Evolutionary conservation across 805 yeast species (phyloP), one percentile per base, ranked within the genome.

Genomic region (Geotrichum ghanense): DNA sequence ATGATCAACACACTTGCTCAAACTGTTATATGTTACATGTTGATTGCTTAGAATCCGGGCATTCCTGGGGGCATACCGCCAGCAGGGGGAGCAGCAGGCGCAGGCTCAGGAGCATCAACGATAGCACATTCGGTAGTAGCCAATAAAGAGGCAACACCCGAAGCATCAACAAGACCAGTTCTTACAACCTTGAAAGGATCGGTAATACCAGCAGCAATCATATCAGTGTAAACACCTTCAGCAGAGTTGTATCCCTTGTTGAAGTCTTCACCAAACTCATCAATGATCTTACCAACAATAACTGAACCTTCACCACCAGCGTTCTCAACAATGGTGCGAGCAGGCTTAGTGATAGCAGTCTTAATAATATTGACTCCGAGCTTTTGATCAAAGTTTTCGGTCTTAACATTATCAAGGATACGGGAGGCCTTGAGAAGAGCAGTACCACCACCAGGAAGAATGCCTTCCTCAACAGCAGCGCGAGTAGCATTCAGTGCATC

Each of bases 111-210:
- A 54, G 94, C 95, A 58, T 84, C 96, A 50, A 88, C 95, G 61
- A 92, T 86, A 53, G 97, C 97, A 67, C 96, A 94, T 73, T 92
- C 98, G 53, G 98, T 90, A 50, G 97, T 90, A 54, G 97, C 97
- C 66, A 92, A 76, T 65, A 92, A 74, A 24, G 96, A 87, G 42
- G 98, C 97, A 52, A 92, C 97, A 72, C 97, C 95, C 45, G 95
- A 77, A 52, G 98, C 97, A 62, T 92, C 97, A 48, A 86, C 86
- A 61, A 92, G 74, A 52, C 97, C 97, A 60, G 86, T 81, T 74
- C 92, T 86, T 50, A 92, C 96, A 56, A 90, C 97, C 78, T 88
- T 90, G 78, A 90, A 87, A 57, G 98, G 98, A 69, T 92, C 98
- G 60, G 89, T 87, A 70, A 92, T 90, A 75, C 98, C 98, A 50